A percentile compares a stretch with the other conserved stretches of the same genome.
phyloP scores from a whole-genome alignment of 768 basidiomycete species.

The Boletus rubescentipes region DNA sequence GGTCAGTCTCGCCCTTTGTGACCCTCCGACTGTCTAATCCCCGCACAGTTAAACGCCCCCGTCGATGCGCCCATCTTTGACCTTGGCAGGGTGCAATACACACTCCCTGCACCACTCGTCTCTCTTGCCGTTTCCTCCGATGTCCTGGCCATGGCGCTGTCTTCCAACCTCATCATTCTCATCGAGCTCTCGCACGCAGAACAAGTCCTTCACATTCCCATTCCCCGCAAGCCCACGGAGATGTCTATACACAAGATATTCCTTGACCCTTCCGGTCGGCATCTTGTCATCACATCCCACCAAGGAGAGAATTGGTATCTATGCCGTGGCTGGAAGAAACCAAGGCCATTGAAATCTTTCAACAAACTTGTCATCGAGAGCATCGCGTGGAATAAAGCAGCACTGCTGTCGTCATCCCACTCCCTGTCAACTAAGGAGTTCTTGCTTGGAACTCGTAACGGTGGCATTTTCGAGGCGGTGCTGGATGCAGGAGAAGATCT shows the following conservation, averaged over 20 bases:
- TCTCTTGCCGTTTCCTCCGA: slow-evolving; percentile 85
- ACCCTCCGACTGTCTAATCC: slow-evolving; percentile 8
- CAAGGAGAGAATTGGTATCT: slow-evolving; percentile 96
- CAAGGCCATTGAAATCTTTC: slow-evolving; percentile 73
- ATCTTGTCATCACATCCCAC: slow-evolving; percentile 80
- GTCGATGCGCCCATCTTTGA: slow-evolving; percentile 66
- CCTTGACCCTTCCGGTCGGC: slow-evolving; percentile 90
- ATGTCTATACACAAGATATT: slow-evolving; percentile 81
- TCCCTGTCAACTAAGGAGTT: slow-evolving; percentile 80
- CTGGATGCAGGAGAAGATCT: slow-evolving; percentile 91
- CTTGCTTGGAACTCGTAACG: slow-evolving; percentile 82
- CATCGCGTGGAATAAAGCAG: slow-evolving; percentile 85
- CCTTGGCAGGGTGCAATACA: slow-evolving; percentile 86
- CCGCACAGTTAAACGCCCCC: slow-evolving; percentile 34
- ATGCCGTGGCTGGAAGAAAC: slow-evolving; percentile 78
- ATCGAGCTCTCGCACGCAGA: slow-evolving; percentile 89
- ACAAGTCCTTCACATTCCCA: slow-evolving; percentile 78
- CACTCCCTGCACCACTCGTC: slow-evolving; percentile 80
- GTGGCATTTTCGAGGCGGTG: slow-evolving; percentile 84
- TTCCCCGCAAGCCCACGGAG: slow-evolving; percentile 72
- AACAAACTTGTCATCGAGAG: slow-evolving; percentile 84
- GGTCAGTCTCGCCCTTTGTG: slow-evolving; percentile 5
- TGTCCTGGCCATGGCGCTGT: slow-evolving; percentile 79
- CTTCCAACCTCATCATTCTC: slow-evolving; percentile 74
- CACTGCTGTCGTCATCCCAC: slow-evolving; percentile 60